phyloP scores from a whole-genome alignment of 2,329 filamentous ascomycete species.

The Lasiodiplodia theobromae region DNA sequence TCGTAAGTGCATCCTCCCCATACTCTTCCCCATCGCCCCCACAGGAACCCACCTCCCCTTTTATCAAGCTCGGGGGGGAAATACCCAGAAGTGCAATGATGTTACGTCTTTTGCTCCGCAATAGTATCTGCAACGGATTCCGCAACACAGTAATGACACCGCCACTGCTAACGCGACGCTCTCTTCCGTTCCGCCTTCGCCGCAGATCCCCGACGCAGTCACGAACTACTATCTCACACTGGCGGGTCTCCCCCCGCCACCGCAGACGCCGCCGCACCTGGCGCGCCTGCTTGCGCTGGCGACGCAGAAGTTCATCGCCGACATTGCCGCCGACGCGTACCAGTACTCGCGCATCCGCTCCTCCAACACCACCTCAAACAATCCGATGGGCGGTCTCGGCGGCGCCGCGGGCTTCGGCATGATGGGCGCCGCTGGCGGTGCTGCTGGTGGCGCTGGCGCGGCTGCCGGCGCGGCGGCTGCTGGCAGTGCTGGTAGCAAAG shows the following conservation, averaged over 20 bases:
- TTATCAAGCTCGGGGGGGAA: neutral
- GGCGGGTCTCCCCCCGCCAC: conserved; percentile 90
- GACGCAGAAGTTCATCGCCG: conserved; percentile 98
- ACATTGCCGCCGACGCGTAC: conserved; percentile 96
- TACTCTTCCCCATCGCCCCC: neutral
- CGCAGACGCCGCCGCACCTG: conserved; percentile 86
- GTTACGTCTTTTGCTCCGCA: neutral
- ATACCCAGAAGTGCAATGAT: neutral
- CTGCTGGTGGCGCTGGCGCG: conserved; percentile 60
- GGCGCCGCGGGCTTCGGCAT: conserved; percentile 76
- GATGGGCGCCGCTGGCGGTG: conserved; percentile 59
- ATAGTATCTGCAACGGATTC: neutral
- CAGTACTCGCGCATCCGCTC: conserved; percentile 96
- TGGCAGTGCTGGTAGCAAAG: conserved; percentile 40
- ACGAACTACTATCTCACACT: conserved; percentile 98
- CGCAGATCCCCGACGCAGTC: conserved; percentile 92
- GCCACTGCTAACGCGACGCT: conserved; percentile 14
- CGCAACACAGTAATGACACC: conserved; percentile 29
- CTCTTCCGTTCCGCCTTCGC: neutral
- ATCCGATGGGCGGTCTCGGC: conserved; percentile 86
- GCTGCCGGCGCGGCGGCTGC: conserved; percentile 53
- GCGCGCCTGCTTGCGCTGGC: conserved; percentile 93
- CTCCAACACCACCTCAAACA: conserved; percentile 89
- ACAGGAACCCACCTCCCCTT: neutral
- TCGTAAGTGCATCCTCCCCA: conserved; percentile 65